Conservation (phyloP, 2,329 filamentous ascomycete species). For the Pseudogymnoascus sp. region DNA sequence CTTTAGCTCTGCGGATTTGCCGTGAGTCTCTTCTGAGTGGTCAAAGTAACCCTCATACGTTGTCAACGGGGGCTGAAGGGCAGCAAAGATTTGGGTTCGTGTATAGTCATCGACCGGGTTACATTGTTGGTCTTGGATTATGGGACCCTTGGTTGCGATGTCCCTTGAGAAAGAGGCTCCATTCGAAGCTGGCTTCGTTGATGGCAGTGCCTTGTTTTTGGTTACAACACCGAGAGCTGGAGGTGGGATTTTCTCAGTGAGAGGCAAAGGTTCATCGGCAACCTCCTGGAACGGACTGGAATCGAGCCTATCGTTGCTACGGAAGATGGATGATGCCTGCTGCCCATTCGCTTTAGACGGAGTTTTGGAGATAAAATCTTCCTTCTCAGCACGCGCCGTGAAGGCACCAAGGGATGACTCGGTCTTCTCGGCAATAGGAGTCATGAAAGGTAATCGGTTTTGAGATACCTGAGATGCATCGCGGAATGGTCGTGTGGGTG, state of each 20-base stretch:
- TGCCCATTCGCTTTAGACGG: conserved; percentile 51
- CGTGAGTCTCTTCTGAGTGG: conserved; percentile 55
- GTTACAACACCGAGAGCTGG: conserved; percentile 43
- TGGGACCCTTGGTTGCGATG: conserved; percentile 53
- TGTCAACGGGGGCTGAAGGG: conserved; percentile 63
- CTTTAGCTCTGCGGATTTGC: conserved; percentile 67
- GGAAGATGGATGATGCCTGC: conserved; percentile 7
- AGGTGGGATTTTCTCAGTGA: conserved; percentile 41
- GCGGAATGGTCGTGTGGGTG: conserved; percentile 71
- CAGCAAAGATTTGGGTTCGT: conserved; percentile 65
- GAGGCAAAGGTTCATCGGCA: conserved; percentile 43
- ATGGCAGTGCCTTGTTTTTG: conserved; percentile 28
- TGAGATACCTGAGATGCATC: conserved; percentile 75
- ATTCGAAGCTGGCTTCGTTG: conserved; percentile 28
- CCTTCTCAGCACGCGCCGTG: conserved; percentile 48
- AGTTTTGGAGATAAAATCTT: conserved; percentile 63
- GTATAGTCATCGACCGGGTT: conserved; percentile 80
- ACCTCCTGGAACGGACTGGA: conserved; percentile 65
- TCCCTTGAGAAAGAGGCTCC: conserved; percentile 31
- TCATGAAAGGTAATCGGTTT: conserved; percentile 95
- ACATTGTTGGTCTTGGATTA: conserved; percentile 76
- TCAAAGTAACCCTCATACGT: conserved; percentile 77
- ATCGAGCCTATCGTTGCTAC: not conserved
- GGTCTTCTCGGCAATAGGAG: conserved; percentile 91
- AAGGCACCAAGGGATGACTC: conserved; percentile 74